phyloP scores from a whole-genome alignment of 2,329 filamentous ascomycete genomes.

The Arthrobotrys sinensis region DNA sequence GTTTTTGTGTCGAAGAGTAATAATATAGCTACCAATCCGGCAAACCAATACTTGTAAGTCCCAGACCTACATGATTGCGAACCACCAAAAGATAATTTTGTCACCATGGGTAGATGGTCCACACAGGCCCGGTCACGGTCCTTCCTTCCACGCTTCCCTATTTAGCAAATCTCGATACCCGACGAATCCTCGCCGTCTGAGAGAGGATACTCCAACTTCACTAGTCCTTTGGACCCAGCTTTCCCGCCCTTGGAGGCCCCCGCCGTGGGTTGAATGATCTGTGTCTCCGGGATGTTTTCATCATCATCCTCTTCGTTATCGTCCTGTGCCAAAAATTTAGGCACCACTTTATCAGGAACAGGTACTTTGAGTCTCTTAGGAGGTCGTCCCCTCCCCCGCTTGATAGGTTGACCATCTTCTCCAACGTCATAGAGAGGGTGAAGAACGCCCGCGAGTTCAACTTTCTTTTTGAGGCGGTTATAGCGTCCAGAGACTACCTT shows the following conservation, averaged over 20 bases:
- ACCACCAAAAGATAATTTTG: too few relatives aligned
- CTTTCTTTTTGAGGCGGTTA: conserved; percentile 50
- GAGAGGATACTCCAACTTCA: conserved; percentile 7
- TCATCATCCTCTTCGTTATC: conserved; percentile 27
- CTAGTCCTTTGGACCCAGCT: background rate
- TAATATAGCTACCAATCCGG: too few relatives aligned
- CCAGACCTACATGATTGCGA: too few relatives aligned
- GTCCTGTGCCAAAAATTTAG: background rate
- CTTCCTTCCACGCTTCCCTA: too few relatives aligned
- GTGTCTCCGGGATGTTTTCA: background rate
- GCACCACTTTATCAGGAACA: background rate
- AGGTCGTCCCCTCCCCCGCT: conserved; percentile 42
- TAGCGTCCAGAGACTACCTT: conserved; percentile 41
- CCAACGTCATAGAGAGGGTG: conserved; percentile 50
- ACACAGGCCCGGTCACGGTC: too few relatives aligned
- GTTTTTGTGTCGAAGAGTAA: too few relatives aligned
- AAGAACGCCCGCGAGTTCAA: conserved; percentile 19
- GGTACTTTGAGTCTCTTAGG: conserved; percentile 21
- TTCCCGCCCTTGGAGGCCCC: background rate
- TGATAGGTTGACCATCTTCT: conserved; percentile 45
- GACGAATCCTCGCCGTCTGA: background rate
- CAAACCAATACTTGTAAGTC: too few relatives aligned
- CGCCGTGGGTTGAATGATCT: background rate
- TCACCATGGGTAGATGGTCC: too few relatives aligned
- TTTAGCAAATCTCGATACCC: background rate